Base-by-base conservation (phyloP, 2,329 filamentous ascomycete genomes). In the Fusarium papillatum region DNA sequence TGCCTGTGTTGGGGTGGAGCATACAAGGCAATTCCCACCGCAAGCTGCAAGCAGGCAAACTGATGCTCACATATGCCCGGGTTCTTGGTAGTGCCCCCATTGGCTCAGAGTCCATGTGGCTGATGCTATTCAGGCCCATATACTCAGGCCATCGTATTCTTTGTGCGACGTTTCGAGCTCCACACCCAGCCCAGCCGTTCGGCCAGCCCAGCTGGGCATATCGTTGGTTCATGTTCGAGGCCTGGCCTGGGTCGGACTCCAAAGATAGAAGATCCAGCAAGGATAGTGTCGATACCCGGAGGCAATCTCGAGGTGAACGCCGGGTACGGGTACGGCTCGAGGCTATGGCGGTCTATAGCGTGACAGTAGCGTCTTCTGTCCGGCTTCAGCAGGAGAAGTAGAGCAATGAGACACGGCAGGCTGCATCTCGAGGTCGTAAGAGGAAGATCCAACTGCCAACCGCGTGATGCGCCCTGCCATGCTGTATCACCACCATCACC, bases 11-110 rank as follows among this genome's bases (percentile, higher is more conserved):
- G 31, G 64, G 74, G 74, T 76, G 74, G 74, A 77, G 68, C 36
- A 41, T 13, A 48, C 66, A 46, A 55, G 16, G 62, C 66, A 46
- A 55, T 63, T 62, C 41, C 39, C 41, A 63, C 63, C 59, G 62
- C 55, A 69, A 67, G 66, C 63, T 77, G 74, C 74, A 76, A 75
- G 65, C 74, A 76, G 76, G 68, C 55, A 75, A 64, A 50, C 24
- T 34, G 38, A 70, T 70, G 29, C 36, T 46, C 57, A 48, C 60
- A 72, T 69, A 31, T 76, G 50, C 62, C 41, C 41, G 53, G 46
- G 36, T 11, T 22, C 63, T n/a, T 68, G 39, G 31, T 39, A 48
- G 8, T n/a, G 17, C 34, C 34, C 26, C 66, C 22, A 76, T 72
- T 76, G 71, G 74, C 19, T 65, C 10, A 24, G 22, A 9, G 17